These are phyloP conservation scores for Phytophthora rubi DNA, from an alignment of 352 stramenopile species.

Conservation along the genomic window DNA sequence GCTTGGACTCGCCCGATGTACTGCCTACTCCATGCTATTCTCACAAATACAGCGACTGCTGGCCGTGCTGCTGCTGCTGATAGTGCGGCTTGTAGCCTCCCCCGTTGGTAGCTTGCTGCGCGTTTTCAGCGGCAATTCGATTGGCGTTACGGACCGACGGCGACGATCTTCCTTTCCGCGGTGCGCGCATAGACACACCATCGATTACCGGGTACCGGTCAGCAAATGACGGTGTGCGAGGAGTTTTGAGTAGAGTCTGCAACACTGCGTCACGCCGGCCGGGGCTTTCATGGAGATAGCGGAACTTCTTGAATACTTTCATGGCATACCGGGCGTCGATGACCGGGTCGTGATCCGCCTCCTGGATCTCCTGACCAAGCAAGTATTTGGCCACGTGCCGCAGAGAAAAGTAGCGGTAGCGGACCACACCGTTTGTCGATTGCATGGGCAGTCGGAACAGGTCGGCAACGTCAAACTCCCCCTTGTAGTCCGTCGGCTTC, in stretches of 20 bases:
- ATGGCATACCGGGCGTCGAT: too few species aligned
- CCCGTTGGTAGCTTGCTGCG: constrained; percentile 28
- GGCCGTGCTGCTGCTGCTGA: constrained; percentile 28
- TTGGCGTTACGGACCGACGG: constrained; percentile 45
- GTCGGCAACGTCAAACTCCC: constrained; percentile 85
- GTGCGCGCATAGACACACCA: constrained; percentile 82
- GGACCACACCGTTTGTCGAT: too few species aligned
- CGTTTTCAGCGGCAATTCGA: constrained; percentile 33
- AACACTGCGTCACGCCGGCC: too few species aligned
- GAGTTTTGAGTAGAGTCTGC: too few species aligned
- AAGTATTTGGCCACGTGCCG: too few species aligned
- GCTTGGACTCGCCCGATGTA: constrained; percentile 17
- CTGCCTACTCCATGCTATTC: constrained; percentile 27
- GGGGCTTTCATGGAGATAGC: too few species aligned
- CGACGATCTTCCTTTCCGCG: constrained; percentile 61
- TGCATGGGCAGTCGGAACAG: constrained; percentile 87
- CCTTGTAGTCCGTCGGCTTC: constrained; percentile 85
- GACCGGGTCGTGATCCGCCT: too few species aligned
- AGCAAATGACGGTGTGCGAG: too few species aligned
- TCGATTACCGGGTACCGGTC: too few species aligned
- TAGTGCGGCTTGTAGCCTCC: constrained; percentile 24
- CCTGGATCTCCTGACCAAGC: too few species aligned
- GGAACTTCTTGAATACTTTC: too few species aligned
- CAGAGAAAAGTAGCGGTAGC: too few species aligned
- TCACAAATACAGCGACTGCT: constrained; percentile 41